Conservation (phyloP, 2,329 filamentous ascomycete species). For the Colletotrichum horii region DNA sequence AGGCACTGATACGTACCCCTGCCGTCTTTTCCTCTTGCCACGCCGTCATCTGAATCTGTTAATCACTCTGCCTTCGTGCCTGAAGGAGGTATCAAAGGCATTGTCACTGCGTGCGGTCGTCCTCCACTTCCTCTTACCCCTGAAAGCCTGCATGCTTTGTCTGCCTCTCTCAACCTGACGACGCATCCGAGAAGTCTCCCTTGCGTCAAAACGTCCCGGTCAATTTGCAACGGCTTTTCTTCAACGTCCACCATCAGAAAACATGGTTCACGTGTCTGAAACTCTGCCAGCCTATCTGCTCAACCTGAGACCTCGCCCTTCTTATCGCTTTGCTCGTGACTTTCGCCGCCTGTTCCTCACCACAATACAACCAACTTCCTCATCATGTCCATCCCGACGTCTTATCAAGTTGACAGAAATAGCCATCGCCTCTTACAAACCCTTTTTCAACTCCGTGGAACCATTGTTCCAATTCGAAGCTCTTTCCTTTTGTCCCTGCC, state of each 20-base stretch:
- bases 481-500: background rate
- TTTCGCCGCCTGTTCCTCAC: background rate
- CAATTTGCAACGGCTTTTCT: background rate
- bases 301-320: background rate
- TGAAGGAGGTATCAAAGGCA: background rate
- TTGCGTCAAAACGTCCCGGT: background rate
- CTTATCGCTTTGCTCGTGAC: background rate
- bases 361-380: background rate
- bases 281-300: background rate
- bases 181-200: background rate
- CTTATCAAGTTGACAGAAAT: background rate
- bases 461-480: background rate
- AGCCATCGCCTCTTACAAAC: background rate
- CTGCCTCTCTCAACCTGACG: background rate
- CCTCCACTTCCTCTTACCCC: background rate
- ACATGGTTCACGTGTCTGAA: background rate
- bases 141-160: background rate
- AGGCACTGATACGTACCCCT: background rate
- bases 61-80: background rate
- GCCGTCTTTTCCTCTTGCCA: background rate
- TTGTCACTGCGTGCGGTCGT: background rate
- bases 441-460: background rate
- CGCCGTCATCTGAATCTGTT: background rate
- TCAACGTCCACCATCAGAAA: background rate
- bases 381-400: background rate